Evolutionary conservation across 148 eudicot genomes (phyloP).

Genomic region (Salicornia ramosissima): DNA sequence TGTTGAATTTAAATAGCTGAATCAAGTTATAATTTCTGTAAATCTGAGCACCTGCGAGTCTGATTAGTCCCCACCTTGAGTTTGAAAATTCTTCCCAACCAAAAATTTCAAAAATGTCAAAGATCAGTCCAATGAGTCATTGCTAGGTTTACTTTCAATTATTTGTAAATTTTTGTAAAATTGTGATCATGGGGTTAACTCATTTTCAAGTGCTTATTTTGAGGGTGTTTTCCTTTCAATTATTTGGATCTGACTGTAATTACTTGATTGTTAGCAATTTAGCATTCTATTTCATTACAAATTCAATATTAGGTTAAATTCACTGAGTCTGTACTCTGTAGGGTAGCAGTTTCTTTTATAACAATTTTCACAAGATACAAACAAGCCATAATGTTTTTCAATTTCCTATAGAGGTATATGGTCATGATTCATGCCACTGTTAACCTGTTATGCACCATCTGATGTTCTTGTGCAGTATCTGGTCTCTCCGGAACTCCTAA

Average conservation of each 20-base stretch:
- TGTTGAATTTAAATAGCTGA: background rate
- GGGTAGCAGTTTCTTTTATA: background rate
- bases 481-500: constrained; percentile 74
- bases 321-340: no score
- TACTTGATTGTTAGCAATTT: background rate
- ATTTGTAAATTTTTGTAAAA: no score
- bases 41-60: background rate
- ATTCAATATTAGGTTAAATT: background rate
- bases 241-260: background rate
- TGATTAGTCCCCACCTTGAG: background rate
- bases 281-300: background rate
- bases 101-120: no score
- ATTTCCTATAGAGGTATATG: background rate
- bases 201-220: background rate
- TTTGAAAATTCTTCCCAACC: background rate
- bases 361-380: no score
- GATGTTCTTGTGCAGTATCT: constrained; percentile 46
- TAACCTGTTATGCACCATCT: background rate
- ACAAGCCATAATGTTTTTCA: background rate
- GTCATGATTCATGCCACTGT: background rate
- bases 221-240: background rate
- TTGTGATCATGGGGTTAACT: no score
- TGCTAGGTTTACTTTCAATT: no score
- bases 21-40: background rate
- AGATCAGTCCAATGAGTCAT: no score